Base-by-base conservation (phyloP, 2,329 filamentous ascomycete genomes). In the Tolypocladium guangdongense region DNA sequence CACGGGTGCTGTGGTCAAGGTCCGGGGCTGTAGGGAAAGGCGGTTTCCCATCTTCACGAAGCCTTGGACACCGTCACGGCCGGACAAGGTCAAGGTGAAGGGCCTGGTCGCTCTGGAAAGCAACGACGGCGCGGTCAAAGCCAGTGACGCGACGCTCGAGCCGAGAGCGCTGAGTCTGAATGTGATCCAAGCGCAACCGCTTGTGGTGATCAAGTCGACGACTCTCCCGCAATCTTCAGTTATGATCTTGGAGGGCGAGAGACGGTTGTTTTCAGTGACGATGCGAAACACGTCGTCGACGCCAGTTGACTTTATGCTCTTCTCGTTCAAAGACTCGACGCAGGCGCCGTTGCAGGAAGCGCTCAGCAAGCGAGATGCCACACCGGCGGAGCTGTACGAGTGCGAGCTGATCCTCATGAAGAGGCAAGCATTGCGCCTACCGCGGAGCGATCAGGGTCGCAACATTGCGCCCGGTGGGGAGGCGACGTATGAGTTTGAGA, bases 161-260 rank as follows among this genome's bases (percentile, higher is more conserved):
- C 65, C 76, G 2, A 73, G 77, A 41, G 73, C 67, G 7, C 65
- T 91, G 49, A 75, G 77, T 27, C 76, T 95, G 43, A 89, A 81
- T 51, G 88, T 95, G 27, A 90, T 96, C 54, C 78, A 83, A 3
- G 76, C 83, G 46, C 90, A 96, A 65, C 93, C 93, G 7, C 71
- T 88, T 4, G 73, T 97, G 4, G 73, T 84, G 3, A 78, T 96
- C 22, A 86, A 88, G 63, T 84, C 84, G 8, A 87, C 86, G 4
- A 89, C 86, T 14, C 76, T 96, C 1, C 82, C 87, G 0, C 91
- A 96, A 63, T 88, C 87, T 24, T 88, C 90, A 11, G 74, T 96
- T 37, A 96, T 96, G 90, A 79, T 99, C 12, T 76, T 99, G 7
- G 92, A 97, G 71, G 93, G 93, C 45, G 92, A 99, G 68, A 81